These are phyloP conservation scores for Alternaria sp. DNA, from an alignment of 2,329 filamentous ascomycete species.

Conservation along the genomic window DNA sequence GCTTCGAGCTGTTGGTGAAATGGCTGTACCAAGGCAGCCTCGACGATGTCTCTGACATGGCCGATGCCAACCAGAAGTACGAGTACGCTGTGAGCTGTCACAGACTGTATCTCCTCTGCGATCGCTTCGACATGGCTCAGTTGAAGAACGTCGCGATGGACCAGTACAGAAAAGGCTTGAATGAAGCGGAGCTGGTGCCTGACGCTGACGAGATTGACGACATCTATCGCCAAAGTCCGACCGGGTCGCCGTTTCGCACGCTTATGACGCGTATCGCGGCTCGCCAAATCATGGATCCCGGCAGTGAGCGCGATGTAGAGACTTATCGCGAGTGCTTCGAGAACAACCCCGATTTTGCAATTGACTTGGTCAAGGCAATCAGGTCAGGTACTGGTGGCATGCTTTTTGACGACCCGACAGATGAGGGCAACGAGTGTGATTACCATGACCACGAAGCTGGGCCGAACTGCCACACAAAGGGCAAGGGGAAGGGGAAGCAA, in stretches of 20 bases:
- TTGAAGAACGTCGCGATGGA: conserved; percentile 65
- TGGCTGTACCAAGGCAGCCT: conserved; percentile 65
- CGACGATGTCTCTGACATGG: conserved; percentile 58
- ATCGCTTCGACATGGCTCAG: conserved; percentile 60
- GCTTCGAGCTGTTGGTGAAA: conserved; percentile 64
- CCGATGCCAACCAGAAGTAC: conserved; percentile 60
- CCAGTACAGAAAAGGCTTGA: conserved; percentile 61
- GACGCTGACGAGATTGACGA: conserved; percentile 64
- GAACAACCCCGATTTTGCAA: conserved; percentile 60
- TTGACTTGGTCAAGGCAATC: conserved; percentile 64
- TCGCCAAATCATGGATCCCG: conserved; percentile 65
- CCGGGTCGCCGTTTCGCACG: conserved; percentile 58
- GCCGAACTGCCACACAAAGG: conserved; percentile 51
- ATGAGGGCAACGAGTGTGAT: conserved; percentile 54
- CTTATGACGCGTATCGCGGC: conserved; percentile 64
- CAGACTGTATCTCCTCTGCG: conserved; percentile 62
- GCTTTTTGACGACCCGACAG: conserved; percentile 62
- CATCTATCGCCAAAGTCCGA: conserved; percentile 59
- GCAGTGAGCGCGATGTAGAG: conserved; percentile 58
- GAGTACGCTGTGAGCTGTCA: conserved; percentile 63
- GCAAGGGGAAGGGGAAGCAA: conserved; percentile 47
- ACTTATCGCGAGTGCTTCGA: conserved; percentile 62
- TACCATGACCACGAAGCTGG: conserved; percentile 62
- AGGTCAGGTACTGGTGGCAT: conserved; percentile 59
- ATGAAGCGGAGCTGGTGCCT: conserved; percentile 61